Evolutionary conservation across 768 basidiomycete genomes (phyloP).

Genomic region (Lepiota brunneoincarnata): DNA sequence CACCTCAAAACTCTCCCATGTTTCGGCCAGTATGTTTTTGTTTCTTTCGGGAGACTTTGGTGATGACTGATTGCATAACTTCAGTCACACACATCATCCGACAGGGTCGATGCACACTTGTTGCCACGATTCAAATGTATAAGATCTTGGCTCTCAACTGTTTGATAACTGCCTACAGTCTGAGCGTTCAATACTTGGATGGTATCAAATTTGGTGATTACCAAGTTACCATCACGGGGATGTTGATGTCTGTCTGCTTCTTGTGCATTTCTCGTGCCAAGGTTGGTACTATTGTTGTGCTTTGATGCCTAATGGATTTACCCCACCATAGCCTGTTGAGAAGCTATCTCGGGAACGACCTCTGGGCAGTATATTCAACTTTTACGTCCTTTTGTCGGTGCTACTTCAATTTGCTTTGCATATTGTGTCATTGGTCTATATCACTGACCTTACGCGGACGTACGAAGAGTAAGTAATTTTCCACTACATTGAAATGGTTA

Average conservation of each 20-base stretch:
- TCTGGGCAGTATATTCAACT: slow-evolving; percentile 93
- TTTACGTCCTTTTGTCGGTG: slow-evolving; percentile 92
- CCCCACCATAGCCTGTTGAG: slow-evolving; percentile 76
- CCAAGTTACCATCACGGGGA: slow-evolving; percentile 94
- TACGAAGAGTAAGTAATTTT: slow-evolving; percentile 67
- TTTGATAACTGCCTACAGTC: slow-evolving; percentile 96
- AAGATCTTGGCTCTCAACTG: slow-evolving; percentile 98
- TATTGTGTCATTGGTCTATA: slow-evolving; percentile 87
- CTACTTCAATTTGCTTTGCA: slow-evolving; percentile 92
- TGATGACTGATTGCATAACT: slow-evolving; percentile 1
- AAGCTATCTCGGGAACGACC: slow-evolving; percentile 93
- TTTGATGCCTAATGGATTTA: background rate
- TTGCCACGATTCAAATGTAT: slow-evolving; percentile 99
- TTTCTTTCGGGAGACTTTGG: background rate
- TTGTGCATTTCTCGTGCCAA: slow-evolving; percentile 96
- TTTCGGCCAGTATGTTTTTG: slow-evolving; percentile 78
- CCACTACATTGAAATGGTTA: background rate
- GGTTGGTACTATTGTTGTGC: slow-evolving; percentile 39
- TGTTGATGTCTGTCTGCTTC: slow-evolving; percentile 98
- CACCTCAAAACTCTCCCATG: slow-evolving; percentile 97
- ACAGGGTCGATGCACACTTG: slow-evolving; percentile 97
- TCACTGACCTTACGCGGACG: slow-evolving; percentile 79
- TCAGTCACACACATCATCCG: slow-evolving; percentile 95
- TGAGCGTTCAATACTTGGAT: slow-evolving; percentile 96
- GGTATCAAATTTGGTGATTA: slow-evolving; percentile 99